Evolutionary conservation across 306 rosid genomes (phyloP).

Genomic region (Vigna reflexopilosa): DNA sequence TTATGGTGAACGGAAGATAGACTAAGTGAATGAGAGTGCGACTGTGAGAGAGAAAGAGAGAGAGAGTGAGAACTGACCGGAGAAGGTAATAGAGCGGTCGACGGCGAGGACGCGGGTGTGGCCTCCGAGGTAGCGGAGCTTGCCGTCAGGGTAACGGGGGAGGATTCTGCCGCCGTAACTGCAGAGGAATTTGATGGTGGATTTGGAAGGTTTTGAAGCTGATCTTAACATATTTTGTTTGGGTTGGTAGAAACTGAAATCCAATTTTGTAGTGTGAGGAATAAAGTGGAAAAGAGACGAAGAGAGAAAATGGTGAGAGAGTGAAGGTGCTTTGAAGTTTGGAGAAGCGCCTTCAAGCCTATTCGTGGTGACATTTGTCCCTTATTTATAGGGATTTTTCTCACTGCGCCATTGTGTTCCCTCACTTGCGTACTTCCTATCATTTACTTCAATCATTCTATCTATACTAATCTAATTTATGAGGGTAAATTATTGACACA

Average conservation of each 20-base stretch:
- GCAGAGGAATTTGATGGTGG: constrained; percentile 80
- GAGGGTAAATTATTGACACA: too few species aligned
- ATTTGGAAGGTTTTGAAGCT: constrained; percentile 30
- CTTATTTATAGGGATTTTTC: constrained; percentile 63
- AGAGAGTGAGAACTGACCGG: constrained; percentile 63
- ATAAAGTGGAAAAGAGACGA: not conserved
- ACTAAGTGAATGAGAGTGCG: too few species aligned
- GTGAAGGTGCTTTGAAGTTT: constrained; percentile 37
- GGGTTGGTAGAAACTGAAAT: not conserved
- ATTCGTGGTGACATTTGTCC: constrained; percentile 38
- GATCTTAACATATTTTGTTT: constrained; percentile 58
- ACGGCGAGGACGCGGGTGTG: constrained; percentile 91
- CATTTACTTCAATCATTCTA: too few species aligned
- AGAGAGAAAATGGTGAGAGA: not conserved
- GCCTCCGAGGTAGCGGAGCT: constrained; percentile 92
- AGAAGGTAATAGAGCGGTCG: constrained; percentile 68
- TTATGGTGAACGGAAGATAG: not conserved
- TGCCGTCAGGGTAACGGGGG: constrained; percentile 93
- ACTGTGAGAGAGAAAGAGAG: not conserved
- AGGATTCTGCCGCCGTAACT: constrained; percentile 94
- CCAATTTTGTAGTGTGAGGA: not conserved
- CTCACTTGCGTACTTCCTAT: too few species aligned
- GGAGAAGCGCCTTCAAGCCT: constrained; percentile 66
- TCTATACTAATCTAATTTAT: too few species aligned
- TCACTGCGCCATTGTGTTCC: not conserved